A percentile compares a stretch with the other conserved stretches of the same genome.
Conservation (phyloP, 2,329 filamentous ascomycete genomes). For the Stagonosporopsis vannaccii region DNA sequence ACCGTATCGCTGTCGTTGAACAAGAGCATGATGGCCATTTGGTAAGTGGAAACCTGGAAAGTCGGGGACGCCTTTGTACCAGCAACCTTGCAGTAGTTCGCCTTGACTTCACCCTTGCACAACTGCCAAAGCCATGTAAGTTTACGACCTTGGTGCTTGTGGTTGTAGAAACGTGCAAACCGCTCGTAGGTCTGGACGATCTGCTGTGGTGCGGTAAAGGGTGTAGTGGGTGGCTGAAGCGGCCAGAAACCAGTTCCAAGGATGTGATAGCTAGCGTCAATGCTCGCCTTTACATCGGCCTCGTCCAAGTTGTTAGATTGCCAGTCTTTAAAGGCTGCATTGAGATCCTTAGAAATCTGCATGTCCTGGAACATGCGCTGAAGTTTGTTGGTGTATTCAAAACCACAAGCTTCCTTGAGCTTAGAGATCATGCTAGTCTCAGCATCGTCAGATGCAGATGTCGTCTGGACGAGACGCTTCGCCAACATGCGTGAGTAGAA, state of each 20-base stretch:
- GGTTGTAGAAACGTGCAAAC: conserved; percentile 90
- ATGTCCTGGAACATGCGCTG: conserved; percentile 99
- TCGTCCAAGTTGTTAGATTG: conserved; percentile 71
- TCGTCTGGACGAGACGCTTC: conserved; percentile 91
- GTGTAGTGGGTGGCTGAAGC: conserved; percentile 82
- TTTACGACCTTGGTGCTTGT: conserved; percentile 96
- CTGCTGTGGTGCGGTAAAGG: conserved; percentile 85
- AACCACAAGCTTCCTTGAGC: conserved; percentile 96
- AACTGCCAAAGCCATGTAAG: conserved; percentile 98
- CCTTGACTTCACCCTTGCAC: conserved; percentile 95
- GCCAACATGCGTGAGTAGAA: conserved; percentile 98
- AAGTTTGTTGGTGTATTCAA: conserved; percentile 99
- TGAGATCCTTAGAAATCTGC: conserved; percentile 97
- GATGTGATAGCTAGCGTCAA: conserved; percentile 91
- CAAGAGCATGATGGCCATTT: conserved; percentile 93
- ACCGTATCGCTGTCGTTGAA: conserved; percentile 92
- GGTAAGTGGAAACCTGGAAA: conserved; percentile 96
- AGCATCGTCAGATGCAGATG: conserved; percentile 93
- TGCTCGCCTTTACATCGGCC: conserved; percentile 69
- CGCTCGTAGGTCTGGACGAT: conserved; percentile 88
- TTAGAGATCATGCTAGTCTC: conserved; percentile 99
- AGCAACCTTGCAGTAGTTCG: conserved; percentile 80
- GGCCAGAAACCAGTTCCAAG: conserved; percentile 98
- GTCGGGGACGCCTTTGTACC: conserved; percentile 83
- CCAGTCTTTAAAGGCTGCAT: conserved; percentile 83